phyloP scores from a whole-genome alignment of 2,329 filamentous ascomycete genomes.

The Diaporthe nobilis region DNA sequence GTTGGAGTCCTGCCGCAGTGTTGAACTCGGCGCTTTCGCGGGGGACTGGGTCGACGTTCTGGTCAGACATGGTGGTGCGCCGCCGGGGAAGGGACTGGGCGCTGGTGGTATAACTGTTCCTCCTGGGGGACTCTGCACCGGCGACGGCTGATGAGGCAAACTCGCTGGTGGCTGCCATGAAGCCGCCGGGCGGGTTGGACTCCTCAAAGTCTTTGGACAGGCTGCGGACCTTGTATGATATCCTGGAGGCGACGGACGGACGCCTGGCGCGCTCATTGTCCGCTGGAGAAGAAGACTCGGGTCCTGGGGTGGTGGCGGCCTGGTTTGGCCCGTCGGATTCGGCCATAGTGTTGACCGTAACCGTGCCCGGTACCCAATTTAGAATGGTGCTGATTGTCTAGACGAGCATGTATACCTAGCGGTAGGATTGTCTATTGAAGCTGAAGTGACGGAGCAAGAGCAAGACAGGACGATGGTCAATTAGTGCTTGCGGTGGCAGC shows the following conservation, averaged over 20 bases:
- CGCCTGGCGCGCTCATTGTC: constrained; percentile 38
- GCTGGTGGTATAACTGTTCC: constrained; percentile 35
- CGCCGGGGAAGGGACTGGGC: constrained; percentile 22
- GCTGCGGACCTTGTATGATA: constrained; percentile 40
- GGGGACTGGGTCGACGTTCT: constrained; percentile 11
- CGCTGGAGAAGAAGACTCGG: constrained; percentile 6
- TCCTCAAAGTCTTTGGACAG: constrained; percentile 56
- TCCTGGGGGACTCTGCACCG: constrained; percentile 39
- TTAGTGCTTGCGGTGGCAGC: neutral
- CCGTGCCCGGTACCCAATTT: neutral
- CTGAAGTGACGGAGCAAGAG: neutral
- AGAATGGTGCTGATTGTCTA: constrained; percentile 9
- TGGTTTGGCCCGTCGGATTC: constrained; percentile 31
- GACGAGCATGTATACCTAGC: neutral
- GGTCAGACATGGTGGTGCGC: constrained; percentile 34
- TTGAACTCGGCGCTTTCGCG: constrained; percentile 31
- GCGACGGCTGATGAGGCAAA: constrained; percentile 58
- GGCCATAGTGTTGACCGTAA: constrained; percentile 36
- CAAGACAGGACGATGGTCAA: neutral
- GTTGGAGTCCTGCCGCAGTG: neutral
- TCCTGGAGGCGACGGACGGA: constrained; percentile 40
- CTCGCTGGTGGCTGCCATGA: constrained; percentile 62
- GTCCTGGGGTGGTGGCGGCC: constrained; percentile 30
- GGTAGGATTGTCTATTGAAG: neutral
- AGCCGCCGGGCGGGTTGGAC: constrained; percentile 62